phyloP scores from a whole-genome alignment of 352 stramenopile genomes.

The Elongisporangium prolatum region DNA sequence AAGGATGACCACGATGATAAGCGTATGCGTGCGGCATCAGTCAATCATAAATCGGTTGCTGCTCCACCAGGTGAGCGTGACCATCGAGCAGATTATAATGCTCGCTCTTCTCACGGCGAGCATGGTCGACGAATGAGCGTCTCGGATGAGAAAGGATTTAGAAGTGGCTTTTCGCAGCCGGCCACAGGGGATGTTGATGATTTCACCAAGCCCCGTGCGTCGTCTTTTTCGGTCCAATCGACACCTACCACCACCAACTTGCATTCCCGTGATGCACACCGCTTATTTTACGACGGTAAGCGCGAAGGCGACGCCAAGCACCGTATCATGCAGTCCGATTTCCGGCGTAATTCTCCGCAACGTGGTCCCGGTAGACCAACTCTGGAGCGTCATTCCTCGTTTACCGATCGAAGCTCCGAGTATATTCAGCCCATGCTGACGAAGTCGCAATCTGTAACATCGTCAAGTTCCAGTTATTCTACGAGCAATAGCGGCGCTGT shows the following conservation, averaged over 20 bases:
- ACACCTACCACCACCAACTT: background rate
- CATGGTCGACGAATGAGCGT: conserved; percentile 7
- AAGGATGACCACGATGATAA: background rate
- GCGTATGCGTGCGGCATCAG: background rate
- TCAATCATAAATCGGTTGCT: background rate
- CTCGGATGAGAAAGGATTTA: conserved; percentile 17
- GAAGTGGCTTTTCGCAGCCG: conserved; percentile 11
- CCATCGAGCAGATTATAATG: background rate
- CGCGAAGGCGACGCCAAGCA: conserved; percentile 15
- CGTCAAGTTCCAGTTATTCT: background rate
- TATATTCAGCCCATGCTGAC: background rate
- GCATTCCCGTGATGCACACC: conserved; percentile 5
- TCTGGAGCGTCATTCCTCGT: conserved; percentile 51
- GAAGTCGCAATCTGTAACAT: background rate
- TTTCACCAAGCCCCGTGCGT: conserved; percentile 23
- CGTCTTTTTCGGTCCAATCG: conserved; percentile 26
- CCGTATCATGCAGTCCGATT: conserved; percentile 4
- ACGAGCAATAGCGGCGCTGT: background rate
- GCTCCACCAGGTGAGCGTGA: background rate
- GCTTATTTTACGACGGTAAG: conserved; percentile 8
- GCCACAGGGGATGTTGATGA: conserved; percentile 7
- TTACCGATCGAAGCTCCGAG: conserved; percentile 8
- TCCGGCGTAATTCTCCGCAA: conserved; percentile 14
- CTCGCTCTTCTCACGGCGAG: background rate
- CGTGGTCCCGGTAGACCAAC: conserved; percentile 12